Evolutionary conservation across 306 rosid genomes (phyloP).

Genomic region (Luffa aegyptiaca): DNA sequence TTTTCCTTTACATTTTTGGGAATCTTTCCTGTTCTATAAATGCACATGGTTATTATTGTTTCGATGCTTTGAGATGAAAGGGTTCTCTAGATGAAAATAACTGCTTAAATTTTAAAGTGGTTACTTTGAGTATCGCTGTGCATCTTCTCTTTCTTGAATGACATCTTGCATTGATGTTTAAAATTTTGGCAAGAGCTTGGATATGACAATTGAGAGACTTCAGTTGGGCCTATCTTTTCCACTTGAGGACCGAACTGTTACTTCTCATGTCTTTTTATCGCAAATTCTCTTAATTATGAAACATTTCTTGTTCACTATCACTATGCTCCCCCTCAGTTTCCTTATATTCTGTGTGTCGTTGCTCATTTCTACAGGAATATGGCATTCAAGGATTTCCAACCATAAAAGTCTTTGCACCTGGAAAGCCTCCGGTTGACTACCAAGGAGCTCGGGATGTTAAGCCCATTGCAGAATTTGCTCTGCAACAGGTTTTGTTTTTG

Average conservation of each 20-base stretch:
- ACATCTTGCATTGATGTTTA: background rate
- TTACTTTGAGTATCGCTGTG: background rate
- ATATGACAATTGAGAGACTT: background rate
- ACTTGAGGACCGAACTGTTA: background rate
- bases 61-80: background rate
- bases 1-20: background rate
- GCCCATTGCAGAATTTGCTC: slow-evolving; percentile 79
- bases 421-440: slow-evolving; percentile 79
- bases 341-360: background rate
- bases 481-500: slow-evolving; percentile 56
- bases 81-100: background rate
- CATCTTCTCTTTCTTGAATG: background rate
- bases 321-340: background rate
- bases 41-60: background rate
- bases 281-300: background rate
- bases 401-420: slow-evolving; percentile 81
- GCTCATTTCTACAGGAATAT: slow-evolving; percentile 50
- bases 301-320: background rate
- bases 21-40: background rate
- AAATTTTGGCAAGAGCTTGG: background rate
- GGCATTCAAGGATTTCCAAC: slow-evolving; percentile 92
- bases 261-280: background rate
- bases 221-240: background rate
- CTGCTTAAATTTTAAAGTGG: background rate
- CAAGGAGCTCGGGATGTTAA: slow-evolving; percentile 96